phyloP scores from a whole-genome alignment of 768 basidiomycete species.

The Baorangia bicolor region DNA sequence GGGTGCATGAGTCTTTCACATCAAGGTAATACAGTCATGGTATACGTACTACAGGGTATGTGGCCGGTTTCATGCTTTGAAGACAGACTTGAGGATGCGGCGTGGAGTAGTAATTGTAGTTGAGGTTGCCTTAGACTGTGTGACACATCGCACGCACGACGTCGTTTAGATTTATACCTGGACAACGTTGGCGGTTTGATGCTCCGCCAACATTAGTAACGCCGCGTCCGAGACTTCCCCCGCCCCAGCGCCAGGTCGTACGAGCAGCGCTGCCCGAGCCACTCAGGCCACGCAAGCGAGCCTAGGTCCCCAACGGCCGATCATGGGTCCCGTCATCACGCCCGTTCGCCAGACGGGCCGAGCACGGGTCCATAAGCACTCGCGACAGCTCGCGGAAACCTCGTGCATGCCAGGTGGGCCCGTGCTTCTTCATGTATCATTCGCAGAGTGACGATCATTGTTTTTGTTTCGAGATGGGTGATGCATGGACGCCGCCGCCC shows the following conservation, averaged over 20 bases:
- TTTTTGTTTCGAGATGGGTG: slow-evolving; percentile 23
- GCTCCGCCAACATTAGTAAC: slow-evolving; percentile 3
- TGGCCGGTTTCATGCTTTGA: too few species aligned
- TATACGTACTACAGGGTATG: too few species aligned
- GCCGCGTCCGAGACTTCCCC: slow-evolving; percentile 7
- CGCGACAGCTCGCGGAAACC: slow-evolving; percentile 37
- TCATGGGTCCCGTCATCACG: slow-evolving; percentile 61
- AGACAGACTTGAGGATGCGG: too few species aligned
- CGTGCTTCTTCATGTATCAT: background rate
- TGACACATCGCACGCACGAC: too few species aligned
- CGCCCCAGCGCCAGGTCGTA: background rate
- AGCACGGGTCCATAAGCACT: slow-evolving; percentile 24
- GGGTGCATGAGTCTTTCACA: too few species aligned
- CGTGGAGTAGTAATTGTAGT: too few species aligned
- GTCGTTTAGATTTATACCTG: background rate
- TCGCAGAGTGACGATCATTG: background rate
- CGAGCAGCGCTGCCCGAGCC: slow-evolving; percentile 10
- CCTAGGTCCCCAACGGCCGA: slow-evolving; percentile 27
- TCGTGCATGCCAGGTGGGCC: slow-evolving; percentile 54
- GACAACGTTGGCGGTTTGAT: slow-evolving; percentile 7
- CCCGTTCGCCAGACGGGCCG: slow-evolving; percentile 51
- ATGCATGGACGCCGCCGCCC: too few species aligned
- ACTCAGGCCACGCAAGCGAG: slow-evolving; percentile 25
- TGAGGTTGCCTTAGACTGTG: too few species aligned
- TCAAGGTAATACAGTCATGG: too few species aligned